A percentile compares a stretch with the other conserved stretches of the same genome.
Evolutionary conservation across 2,329 filamentous ascomycete species (phyloP).

Genomic region (Aspergillus sp.): DNA sequence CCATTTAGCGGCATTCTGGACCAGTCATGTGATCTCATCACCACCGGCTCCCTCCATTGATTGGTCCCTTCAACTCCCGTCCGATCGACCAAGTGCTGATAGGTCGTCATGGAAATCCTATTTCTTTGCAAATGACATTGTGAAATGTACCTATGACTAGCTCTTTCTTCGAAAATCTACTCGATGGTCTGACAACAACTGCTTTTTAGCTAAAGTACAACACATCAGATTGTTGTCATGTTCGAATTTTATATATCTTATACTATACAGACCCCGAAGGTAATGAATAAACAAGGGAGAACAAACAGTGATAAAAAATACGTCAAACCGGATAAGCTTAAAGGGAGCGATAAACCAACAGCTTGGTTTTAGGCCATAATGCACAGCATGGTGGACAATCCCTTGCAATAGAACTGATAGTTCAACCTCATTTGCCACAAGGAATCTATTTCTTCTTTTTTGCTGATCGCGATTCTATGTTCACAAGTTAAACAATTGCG

Average conservation of each 20-base stretch:
- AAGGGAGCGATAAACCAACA: not conserved
- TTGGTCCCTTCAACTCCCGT: not conserved
- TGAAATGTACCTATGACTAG: too few species aligned
- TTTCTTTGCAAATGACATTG: too few species aligned
- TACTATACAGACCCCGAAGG: not conserved
- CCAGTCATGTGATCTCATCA: not conserved
- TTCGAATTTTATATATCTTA: not conserved
- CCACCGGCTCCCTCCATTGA: not conserved
- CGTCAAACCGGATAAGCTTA: not conserved
- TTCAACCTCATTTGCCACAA: not conserved
- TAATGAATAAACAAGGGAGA: not conserved
- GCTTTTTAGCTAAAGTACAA: too few species aligned
- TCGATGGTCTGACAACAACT: too few species aligned
- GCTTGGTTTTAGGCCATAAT: not conserved
- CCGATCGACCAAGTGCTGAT: not conserved
- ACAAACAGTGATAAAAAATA: not conserved
- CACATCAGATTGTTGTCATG: too few species aligned
- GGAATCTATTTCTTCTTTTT: conserved; percentile 32
- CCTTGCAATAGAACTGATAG: not conserved
- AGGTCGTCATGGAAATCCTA: not conserved
- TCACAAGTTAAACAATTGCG: not conserved
- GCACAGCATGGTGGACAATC: not conserved
- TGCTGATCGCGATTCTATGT: conserved; percentile 28
- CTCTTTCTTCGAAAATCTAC: too few species aligned
- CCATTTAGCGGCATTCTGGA: not conserved